Conservation (phyloP, 2,329 filamentous ascomycete genomes). For the Simplicillium sp. region DNA sequence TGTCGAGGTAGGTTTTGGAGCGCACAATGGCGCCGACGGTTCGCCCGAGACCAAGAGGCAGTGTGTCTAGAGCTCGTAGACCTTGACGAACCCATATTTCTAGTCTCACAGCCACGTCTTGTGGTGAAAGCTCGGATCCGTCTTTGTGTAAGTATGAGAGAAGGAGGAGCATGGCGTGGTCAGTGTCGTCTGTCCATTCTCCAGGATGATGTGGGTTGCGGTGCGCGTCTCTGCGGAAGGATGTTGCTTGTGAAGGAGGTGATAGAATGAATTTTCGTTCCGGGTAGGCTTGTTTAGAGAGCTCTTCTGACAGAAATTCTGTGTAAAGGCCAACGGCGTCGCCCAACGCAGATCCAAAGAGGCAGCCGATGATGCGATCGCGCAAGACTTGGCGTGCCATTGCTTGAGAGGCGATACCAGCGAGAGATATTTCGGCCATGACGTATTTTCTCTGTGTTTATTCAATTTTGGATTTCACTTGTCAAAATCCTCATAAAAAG, state of each 20-base stretch:
- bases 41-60: constrained; percentile 36
- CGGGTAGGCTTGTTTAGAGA: constrained; percentile 25
- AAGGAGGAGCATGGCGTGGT: constrained; percentile 39
- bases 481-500: no score
- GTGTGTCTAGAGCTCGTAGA: constrained; percentile 32
- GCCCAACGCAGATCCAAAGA: constrained; percentile 42
- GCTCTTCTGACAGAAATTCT: constrained; percentile 33
- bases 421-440: no score
- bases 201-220: constrained; percentile 28
- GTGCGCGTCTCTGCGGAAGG: constrained; percentile 33
- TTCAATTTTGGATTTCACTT: no score
- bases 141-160: constrained; percentile 36
- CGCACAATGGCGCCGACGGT: constrained; percentile 35
- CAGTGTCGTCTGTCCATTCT: constrained; percentile 46
- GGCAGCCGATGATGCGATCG: constrained; percentile 19
- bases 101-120: constrained; percentile 34
- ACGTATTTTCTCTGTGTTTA: no score
- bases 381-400: no score
- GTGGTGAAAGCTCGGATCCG: constrained; percentile 22
- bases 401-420: no score
- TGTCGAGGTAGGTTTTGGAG: constrained; percentile 23
- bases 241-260: constrained; percentile 24
- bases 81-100: constrained; percentile 37
- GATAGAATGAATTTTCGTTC: constrained; percentile 27
- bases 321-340: constrained; percentile 46